Evolutionary conservation across 2,329 filamentous ascomycete genomes (phyloP).

Genomic region (Volutella citrinella): DNA sequence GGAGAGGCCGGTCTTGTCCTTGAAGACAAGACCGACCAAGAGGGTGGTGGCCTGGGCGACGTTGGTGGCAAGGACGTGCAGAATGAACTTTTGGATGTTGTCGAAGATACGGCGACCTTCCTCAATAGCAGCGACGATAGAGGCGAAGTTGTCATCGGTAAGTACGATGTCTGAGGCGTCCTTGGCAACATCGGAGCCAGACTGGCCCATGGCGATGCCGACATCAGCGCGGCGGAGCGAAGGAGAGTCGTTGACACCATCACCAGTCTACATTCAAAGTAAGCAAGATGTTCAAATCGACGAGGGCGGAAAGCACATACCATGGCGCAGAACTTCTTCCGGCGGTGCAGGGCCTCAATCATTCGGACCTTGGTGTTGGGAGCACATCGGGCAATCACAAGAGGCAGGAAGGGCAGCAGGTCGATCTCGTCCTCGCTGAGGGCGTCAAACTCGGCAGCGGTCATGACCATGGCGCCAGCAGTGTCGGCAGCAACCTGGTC

Average conservation of each 20-base stretch:
- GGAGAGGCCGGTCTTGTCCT: slow-evolving; percentile 60
- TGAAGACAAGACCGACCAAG: slow-evolving; percentile 70
- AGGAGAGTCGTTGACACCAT: slow-evolving; percentile 72
- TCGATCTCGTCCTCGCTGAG: slow-evolving; percentile 64
- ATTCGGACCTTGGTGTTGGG: slow-evolving; percentile 71
- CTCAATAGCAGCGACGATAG: slow-evolving; percentile 68
- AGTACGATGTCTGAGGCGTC: slow-evolving; percentile 64
- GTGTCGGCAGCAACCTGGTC: slow-evolving; percentile 49
- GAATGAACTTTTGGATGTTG: slow-evolving; percentile 73
- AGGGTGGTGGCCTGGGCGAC: slow-evolving; percentile 68
- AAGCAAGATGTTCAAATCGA: slow-evolving; percentile 1
- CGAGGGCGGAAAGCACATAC: slow-evolving; percentile 19
- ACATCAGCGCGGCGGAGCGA: slow-evolving; percentile 68
- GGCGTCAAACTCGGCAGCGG: slow-evolving; percentile 61
- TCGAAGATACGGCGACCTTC: slow-evolving; percentile 71
- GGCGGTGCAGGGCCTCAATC: slow-evolving; percentile 69
- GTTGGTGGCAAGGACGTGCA: slow-evolving; percentile 68
- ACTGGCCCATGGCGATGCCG: slow-evolving; percentile 65
- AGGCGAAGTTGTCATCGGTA: slow-evolving; percentile 72
- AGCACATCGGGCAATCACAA: slow-evolving; percentile 68
- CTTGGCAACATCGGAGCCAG: slow-evolving; percentile 64
- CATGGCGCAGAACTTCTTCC: slow-evolving; percentile 66
- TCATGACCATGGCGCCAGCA: slow-evolving; percentile 59
- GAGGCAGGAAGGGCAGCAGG: slow-evolving; percentile 58
- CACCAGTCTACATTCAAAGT: slow-evolving; percentile 49